Percentiles rank a stretch among this genome's conserved stretches.
Evolutionary conservation across 2,329 filamentous ascomycete genomes (phyloP).

Genomic region (Aureobasidium mangrovei): DNA sequence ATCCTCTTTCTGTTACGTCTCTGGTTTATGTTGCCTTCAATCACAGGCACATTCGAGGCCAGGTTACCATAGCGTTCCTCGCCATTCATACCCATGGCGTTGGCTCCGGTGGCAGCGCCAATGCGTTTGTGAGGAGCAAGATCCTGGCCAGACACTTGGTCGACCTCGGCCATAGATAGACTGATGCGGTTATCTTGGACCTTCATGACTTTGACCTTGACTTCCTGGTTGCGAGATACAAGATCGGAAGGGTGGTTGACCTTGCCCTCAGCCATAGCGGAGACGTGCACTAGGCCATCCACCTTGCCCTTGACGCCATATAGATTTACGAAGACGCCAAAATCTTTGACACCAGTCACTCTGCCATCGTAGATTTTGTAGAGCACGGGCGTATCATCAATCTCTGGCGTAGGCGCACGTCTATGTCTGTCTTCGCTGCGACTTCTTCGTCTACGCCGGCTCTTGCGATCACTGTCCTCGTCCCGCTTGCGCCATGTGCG

Average conservation of each 20-base stretch:
- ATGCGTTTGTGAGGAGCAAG: conserved; percentile 68
- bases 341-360: conserved; percentile 89
- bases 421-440: conserved; percentile 51
- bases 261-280: conserved; percentile 74
- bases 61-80: conserved; percentile 45
- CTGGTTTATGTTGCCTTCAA: conserved; percentile 49
- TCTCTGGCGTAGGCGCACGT: conserved; percentile 58
- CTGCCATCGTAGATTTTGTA: conserved; percentile 85
- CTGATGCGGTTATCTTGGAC: conserved; percentile 75
- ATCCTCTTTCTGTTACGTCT: conserved; percentile 74
- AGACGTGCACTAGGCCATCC: conserved; percentile 89
- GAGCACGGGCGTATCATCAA: conserved; percentile 73
- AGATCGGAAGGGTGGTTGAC: conserved; percentile 90
- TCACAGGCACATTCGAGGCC: conserved; percentile 49
- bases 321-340: conserved; percentile 92
- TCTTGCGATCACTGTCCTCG: conserved; percentile 37
- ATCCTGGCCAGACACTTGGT: conserved; percentile 80
- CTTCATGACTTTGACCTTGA: conserved; percentile 88
- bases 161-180: conserved; percentile 94
- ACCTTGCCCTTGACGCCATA: conserved; percentile 78
- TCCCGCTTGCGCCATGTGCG: conserved; percentile 34
- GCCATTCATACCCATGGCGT: conserved; percentile 72
- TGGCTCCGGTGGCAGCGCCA: conserved; percentile 78
- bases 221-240: conserved; percentile 66
- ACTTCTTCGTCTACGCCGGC: conserved; percentile 33